Base-by-base conservation (phyloP, 2,329 filamentous ascomycete genomes). In the Xenosphaeropsis pyriputrescens region DNA sequence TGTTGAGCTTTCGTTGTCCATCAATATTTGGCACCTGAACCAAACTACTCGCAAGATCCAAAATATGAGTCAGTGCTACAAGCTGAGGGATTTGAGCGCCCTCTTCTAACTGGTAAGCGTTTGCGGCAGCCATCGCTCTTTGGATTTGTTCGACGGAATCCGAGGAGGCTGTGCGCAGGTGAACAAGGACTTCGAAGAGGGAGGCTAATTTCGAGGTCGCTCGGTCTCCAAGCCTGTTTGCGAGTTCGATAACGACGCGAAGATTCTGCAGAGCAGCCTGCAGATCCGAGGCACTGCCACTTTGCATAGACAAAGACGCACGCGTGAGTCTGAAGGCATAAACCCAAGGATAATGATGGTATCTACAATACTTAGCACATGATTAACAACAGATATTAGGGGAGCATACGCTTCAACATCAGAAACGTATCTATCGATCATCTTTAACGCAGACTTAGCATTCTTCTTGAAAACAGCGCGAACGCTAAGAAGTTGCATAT, bases 301-400 rank as follows among this genome's bases (percentile, higher is more conserved):
- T 65, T 46, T 82, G 70, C 36, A 85, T 59, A 41, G 79, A 72
- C 34, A 86, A 69, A 0, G 79, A 74, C 0, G 79, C 73, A 45
- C 83, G 81, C 12, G 88, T 59, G 34, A 89, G 75, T 6, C 81
- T 75, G 48, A 88, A 81, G 0, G 78, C 79, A 52, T 88, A 89
- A 13, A 79, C 67, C 83, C 83, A 89, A 36, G 75, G 70, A 7
- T 69, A 62, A 47, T 82, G 77, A 51, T 77, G 74, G 49, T 75
- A 77, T 36, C 57, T 60, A 37, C 12, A 36, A 36, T 31, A 18
- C 17, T 22, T 35, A 35, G 33, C 16, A 32, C 16, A 14, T 32
- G 14, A 15, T 32, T 11, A 43, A 19, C 29, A n/a, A 8, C 1
- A 17, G 41, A 56, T 41, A 55, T 47, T 13, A 26, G 22, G 22